Evolutionary conservation across 2,329 filamentous ascomycete genomes (phyloP).

Genomic region (Plectosphaerella sp.): DNA sequence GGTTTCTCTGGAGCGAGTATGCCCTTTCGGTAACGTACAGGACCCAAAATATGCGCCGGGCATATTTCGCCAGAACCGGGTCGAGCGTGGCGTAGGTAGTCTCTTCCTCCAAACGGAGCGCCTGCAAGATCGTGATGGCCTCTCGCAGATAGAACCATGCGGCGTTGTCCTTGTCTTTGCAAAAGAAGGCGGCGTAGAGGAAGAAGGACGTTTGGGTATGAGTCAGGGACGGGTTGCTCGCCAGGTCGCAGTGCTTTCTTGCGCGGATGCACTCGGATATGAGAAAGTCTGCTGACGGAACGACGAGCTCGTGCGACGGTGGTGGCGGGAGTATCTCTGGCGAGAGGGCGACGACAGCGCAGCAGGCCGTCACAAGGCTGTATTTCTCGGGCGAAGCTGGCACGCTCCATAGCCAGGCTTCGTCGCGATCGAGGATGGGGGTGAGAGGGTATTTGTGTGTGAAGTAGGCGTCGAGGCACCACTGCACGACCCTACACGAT

Average conservation of each 20-base stretch:
- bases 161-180: slow-evolving; percentile 23
- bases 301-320: not conserved
- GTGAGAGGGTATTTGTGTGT: slow-evolving; percentile 28
- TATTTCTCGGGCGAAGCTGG: slow-evolving; percentile 16
- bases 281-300: slow-evolving; percentile 16
- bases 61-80: slow-evolving; percentile 13
- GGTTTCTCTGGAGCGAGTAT: slow-evolving; percentile 23
- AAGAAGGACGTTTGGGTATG: slow-evolving; percentile 27
- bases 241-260: slow-evolving; percentile 15
- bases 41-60: slow-evolving; percentile 21
- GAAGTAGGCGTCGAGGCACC: slow-evolving; percentile 25
- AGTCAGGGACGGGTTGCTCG: slow-evolving; percentile 19
- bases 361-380: slow-evolving; percentile 19
- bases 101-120: slow-evolving; percentile 22
- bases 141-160: slow-evolving; percentile 27
- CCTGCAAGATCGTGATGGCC: slow-evolving; percentile 21
- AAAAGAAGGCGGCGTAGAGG: slow-evolving; percentile 22
- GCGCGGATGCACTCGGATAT: slow-evolving; percentile 21
- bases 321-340: slow-evolving; percentile 17
- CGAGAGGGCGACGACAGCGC: slow-evolving; percentile 20
- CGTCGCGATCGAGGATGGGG: slow-evolving; percentile 20
- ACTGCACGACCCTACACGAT: slow-evolving; percentile 11
- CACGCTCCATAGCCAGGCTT: slow-evolving; percentile 12
- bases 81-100: slow-evolving; percentile 13
- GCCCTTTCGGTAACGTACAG: slow-evolving; percentile 26